phyloP scores from a whole-genome alignment of 305 asterid species.

The Solanum hybrid region DNA sequence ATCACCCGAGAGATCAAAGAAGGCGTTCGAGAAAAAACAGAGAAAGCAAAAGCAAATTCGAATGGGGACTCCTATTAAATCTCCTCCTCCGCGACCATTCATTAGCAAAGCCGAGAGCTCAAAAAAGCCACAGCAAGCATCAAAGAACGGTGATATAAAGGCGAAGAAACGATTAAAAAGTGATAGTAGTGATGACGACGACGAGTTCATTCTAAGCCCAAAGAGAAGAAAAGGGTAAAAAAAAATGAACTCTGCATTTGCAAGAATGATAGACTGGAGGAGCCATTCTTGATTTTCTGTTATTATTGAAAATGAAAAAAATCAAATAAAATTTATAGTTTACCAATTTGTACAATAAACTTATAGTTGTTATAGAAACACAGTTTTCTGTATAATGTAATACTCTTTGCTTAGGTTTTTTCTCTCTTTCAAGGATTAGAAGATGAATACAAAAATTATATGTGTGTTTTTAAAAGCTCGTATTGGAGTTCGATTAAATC shows the following conservation, averaged over 20 bases:
- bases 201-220: conserved; percentile 51
- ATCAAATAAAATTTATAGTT: not conserved
- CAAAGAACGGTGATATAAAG: conserved; percentile 52
- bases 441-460: not conserved
- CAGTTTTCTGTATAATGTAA: not conserved
- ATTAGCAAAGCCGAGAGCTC: conserved; percentile 33
- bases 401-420: not conserved
- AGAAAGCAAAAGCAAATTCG: conserved; percentile 70
- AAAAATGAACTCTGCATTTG: not conserved
- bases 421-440: not conserved
- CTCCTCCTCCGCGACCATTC: conserved; percentile 20
- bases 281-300: not conserved
- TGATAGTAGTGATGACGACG: conserved; percentile 39
- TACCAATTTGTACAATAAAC: not conserved
- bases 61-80: conserved; percentile 54
- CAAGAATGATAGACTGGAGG: not conserved
- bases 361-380: not conserved
- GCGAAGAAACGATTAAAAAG: conserved; percentile 38
- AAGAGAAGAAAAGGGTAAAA: conserved; percentile 53
- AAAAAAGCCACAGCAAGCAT: conserved; percentile 29
- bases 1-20: conserved; percentile 60
- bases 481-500: no score
- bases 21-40: conserved; percentile 61
- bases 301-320: not conserved
- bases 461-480: not conserved